Conservation (phyloP, 2,329 filamentous ascomycete genomes). For the Pseudogymnoascus sp. region DNA sequence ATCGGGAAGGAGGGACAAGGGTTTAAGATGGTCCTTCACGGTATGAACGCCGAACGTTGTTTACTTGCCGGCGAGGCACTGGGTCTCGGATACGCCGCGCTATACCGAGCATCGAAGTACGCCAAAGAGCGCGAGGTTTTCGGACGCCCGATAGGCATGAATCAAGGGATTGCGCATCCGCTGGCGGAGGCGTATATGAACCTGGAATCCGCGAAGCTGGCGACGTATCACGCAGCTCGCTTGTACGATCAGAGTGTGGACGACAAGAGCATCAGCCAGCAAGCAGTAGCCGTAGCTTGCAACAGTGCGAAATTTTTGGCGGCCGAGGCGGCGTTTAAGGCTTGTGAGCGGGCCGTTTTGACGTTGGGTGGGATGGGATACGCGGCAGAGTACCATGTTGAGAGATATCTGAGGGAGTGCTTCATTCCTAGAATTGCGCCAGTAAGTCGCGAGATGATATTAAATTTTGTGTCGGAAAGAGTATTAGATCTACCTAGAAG, state of each 20-base stretch:
- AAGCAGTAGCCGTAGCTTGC: slow-evolving; percentile 53
- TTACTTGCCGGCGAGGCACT: slow-evolving; percentile 71
- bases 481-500: slow-evolving; percentile 58
- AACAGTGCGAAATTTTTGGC: slow-evolving; percentile 66
- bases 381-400: slow-evolving; percentile 55
- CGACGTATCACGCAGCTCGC: slow-evolving; percentile 55
- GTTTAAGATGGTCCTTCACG: slow-evolving; percentile 70
- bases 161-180: slow-evolving; percentile 57
- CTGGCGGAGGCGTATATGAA: slow-evolving; percentile 57
- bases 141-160: slow-evolving; percentile 54
- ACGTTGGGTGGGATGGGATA: slow-evolving; percentile 58
- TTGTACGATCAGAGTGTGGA: slow-evolving; percentile 48
- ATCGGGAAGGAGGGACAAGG: slow-evolving; percentile 67
- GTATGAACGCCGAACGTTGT: slow-evolving; percentile 73
- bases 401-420: slow-evolving; percentile 56
- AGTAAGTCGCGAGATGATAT: slow-evolving; percentile 63
- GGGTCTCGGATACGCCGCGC: slow-evolving; percentile 66
- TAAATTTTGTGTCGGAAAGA: slow-evolving; percentile 64
- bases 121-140: slow-evolving; percentile 59
- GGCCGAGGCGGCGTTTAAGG: slow-evolving; percentile 53
- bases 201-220: slow-evolving; percentile 56
- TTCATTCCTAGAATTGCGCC: slow-evolving; percentile 57
- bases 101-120: slow-evolving; percentile 54
- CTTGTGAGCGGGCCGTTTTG: slow-evolving; percentile 52
- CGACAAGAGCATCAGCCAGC: slow-evolving; percentile 42